Conservation (phyloP, 2,329 filamentous ascomycete species). For the Fusarium drepaniforme region DNA sequence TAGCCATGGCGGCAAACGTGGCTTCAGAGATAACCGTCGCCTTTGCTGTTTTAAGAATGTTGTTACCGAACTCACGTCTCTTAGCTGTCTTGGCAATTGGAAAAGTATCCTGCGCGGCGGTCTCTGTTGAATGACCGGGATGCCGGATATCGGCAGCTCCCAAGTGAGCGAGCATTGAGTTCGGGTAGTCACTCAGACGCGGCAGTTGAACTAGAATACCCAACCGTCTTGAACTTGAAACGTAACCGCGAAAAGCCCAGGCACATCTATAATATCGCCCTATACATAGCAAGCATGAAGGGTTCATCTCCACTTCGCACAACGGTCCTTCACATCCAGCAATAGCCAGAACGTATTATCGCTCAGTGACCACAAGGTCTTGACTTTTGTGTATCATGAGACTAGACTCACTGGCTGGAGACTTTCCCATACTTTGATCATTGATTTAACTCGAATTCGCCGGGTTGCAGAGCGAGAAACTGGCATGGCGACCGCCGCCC, state of each 20-base stretch:
- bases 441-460: not conserved
- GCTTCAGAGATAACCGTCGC: constrained; percentile 7
- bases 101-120: not conserved
- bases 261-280: not conserved
- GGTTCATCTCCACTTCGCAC: not conserved
- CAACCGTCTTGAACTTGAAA: not conserved
- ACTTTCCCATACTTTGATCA: fast-evolving
- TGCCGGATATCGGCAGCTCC: not conserved
- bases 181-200: not conserved
- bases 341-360: not conserved
- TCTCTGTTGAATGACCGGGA: not conserved
- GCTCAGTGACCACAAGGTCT: too few species aligned
- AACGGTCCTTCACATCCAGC: not conserved
- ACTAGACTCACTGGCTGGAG: not conserved
- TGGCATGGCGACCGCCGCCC: not conserved
- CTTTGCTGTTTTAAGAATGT: constrained; percentile 11
- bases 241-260: not conserved
- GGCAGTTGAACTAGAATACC: not conserved
- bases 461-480: too few species aligned
- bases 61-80: not conserved
- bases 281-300: not conserved
- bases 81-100: not conserved
- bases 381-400: not conserved
- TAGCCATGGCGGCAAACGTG: constrained; percentile 7
- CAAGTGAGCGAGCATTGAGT: not conserved